Evolutionary conservation across 768 basidiomycete species (phyloP).

Genomic region (Leucocoprinus birnbaumii): DNA sequence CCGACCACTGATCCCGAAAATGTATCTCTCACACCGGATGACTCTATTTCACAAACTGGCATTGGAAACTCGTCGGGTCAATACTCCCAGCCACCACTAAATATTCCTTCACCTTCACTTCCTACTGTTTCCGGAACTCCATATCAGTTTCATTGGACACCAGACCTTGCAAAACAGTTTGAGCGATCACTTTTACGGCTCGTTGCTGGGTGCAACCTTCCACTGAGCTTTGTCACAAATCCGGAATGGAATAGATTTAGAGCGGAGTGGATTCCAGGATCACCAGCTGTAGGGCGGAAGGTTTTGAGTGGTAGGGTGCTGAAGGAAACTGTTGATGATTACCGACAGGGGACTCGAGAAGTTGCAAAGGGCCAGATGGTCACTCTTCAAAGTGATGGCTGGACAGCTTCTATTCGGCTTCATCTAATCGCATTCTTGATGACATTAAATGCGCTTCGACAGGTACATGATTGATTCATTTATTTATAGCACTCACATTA

Average conservation of each 20-base stretch:
- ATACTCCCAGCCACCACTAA: no score
- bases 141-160: no score
- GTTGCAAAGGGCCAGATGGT: conserved; percentile 15
- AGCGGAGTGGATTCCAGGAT: conserved; percentile 27
- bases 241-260: conserved; percentile 27
- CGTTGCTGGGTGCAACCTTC: conserved; percentile 29
- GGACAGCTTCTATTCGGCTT: conserved; percentile 29
- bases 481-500: background rate
- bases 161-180: conserved; percentile 17
- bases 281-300: conserved; percentile 19
- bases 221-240: conserved; percentile 36
- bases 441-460: conserved; percentile 6
- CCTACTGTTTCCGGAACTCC: no score
- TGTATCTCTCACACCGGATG: no score
- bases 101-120: no score
- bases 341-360: no score
- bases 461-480: no score
- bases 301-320: conserved; percentile 16
- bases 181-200: conserved; percentile 20
- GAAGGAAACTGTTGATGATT: background rate
- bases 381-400: conserved; percentile 33
- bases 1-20: no score
- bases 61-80: no score
- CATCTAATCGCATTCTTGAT: conserved; percentile 31
- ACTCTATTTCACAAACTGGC: no score